Evolutionary conservation across 202 grass and related monocot species (phyloP).

Genomic region (Eragrostis tef): DNA sequence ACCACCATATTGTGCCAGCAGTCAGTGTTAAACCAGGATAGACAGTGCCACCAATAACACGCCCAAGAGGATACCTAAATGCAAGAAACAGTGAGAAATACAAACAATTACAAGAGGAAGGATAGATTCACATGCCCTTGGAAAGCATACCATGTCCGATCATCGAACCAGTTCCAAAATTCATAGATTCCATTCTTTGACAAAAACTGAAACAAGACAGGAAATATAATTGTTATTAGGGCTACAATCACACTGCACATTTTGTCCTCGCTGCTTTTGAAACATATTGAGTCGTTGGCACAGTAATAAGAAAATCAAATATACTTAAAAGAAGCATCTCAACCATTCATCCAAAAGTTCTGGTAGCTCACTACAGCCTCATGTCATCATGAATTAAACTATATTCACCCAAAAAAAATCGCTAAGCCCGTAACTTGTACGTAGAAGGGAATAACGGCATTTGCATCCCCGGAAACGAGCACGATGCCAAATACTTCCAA

Average conservation of each 20-base stretch:
- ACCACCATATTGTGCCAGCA: conserved; percentile 94
- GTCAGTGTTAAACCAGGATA: conserved; percentile 97
- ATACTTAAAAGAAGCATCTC: not conserved
- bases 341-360: not conserved
- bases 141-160: conserved; percentile 79
- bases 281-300: not conserved
- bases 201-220: conserved; percentile 69
- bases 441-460: not conserved
- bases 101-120: not conserved
- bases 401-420: conserved; percentile 1
- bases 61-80: conserved; percentile 95
- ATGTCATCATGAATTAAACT: not conserved
- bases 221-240: not conserved
- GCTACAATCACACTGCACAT: not conserved
- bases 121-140: not conserved
- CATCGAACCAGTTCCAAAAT: conserved; percentile 99
- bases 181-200: conserved; percentile 99
- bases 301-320: not conserved
- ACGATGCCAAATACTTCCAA: not conserved
- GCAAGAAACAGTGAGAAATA: conserved; percentile 20
- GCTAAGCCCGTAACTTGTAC: not conserved
- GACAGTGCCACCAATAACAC: conserved; percentile 95
- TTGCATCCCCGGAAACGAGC: not conserved
- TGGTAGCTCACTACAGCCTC: conserved; percentile 5
- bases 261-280: not conserved